Conservation (phyloP, 257 asterid species). For the Fraxinus pennsylvanica region DNA sequence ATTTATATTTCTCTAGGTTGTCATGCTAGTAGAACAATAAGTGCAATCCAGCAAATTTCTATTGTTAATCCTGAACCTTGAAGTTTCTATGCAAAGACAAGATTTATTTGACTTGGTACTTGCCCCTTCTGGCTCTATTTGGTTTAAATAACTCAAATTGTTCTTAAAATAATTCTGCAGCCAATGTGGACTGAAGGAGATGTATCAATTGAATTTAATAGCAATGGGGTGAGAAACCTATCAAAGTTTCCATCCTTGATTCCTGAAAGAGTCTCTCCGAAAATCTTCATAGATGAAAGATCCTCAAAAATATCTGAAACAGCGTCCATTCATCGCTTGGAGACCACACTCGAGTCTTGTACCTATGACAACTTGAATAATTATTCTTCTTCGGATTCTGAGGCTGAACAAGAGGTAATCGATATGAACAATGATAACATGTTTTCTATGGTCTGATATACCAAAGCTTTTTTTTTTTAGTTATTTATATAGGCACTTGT, state of each 20-base stretch:
- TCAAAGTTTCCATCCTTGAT: conserved; percentile 57
- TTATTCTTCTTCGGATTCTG: conserved; percentile 46
- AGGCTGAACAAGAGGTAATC: conserved; percentile 52
- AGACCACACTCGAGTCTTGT: conserved; percentile 28
- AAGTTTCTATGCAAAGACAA: neutral
- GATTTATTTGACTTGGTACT: neutral
- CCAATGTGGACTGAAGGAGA: conserved; percentile 80
- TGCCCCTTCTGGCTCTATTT: neutral
- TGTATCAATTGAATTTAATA: conserved; percentile 41
- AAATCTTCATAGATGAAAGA: conserved; percentile 38
- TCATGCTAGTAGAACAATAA: neutral
- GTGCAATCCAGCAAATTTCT: neutral
- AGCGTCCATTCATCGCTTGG: conserved; percentile 25
- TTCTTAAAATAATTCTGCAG: conserved; percentile 35
- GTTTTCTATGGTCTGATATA: conserved; percentile 37
- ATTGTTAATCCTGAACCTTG: neutral
- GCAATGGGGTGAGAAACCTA: conserved; percentile 29
- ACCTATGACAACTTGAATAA: conserved; percentile 34
- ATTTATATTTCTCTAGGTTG: neutral
- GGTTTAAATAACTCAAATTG: conserved; percentile 10
- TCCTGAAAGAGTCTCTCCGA: conserved; percentile 66
- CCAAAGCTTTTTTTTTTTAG: conserved; percentile 33
- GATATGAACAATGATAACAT: conserved; percentile 33
- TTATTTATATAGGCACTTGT: conserved; percentile 31
- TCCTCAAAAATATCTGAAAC: conserved; percentile 28